Base-by-base conservation (phyloP, 805 yeast genomes). In the Ogataea henricii region DNA sequence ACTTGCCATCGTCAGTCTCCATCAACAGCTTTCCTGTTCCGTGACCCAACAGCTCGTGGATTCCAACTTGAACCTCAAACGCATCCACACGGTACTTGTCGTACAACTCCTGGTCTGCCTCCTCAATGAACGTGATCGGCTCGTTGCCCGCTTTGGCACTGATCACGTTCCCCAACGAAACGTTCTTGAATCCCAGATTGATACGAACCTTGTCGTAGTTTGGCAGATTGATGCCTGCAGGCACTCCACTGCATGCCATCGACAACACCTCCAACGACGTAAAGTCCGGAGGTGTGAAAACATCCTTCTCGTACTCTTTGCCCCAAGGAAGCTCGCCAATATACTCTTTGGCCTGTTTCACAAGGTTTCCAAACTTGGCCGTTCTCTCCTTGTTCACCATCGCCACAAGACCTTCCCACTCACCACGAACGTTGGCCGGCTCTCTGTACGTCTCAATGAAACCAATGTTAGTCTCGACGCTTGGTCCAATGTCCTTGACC, bases 401-500 rank as follows among this genome's bases (percentile, higher is more conserved):
- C 17, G 96, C 92, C 27, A 89, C 94, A 40, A 89, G 71, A 23
- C 96, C 89, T 70, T 89, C 96, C 92, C 94, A 89, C 67, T 89
- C 97, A 50, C 96, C 97, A 61, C 90, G 79, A 40, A 89, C 88
- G 40, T 96, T 96, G 26, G 91, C 79, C 13, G 96, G 96, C 64
- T 89, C 97, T 67, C 97, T 78, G 70, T 89, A 89, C 23, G 96
- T 89, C 70, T 89, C 97, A 57, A 89, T 89, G 65, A 89, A 89
- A 0, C 97, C 97, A 58, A 89, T 80, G 64, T 89, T 89, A 38
- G 92, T 82, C 68, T 83, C 89, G 32, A 84, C 83, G 12, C 71
- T 71, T 10, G 97, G 97, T 1, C 88, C 85, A 44, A 86, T 67
- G 65, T 89, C 96, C 63, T 87, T 87, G 49, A 89, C 95, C 96